A percentile compares a stretch with the other conserved stretches of the same genome.
Evolutionary conservation across 768 basidiomycete species (phyloP).

Genomic region (Amanita rimosa): DNA sequence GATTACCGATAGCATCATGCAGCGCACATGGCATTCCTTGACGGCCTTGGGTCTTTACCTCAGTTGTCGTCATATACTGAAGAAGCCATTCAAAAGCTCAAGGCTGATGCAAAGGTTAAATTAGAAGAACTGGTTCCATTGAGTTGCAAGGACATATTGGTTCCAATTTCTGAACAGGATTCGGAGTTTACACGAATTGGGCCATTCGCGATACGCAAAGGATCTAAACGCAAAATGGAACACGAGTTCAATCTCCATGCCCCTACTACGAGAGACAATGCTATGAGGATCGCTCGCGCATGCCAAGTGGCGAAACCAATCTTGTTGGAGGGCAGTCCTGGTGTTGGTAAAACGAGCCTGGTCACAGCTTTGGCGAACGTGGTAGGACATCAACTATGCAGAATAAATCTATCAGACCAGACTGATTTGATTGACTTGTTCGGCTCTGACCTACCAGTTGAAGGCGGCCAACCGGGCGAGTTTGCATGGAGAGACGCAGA

Average conservation of each 20-base stretch:
- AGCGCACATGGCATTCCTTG: conserved; percentile 85
- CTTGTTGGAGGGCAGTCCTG: conserved; percentile 93
- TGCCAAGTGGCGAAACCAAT: conserved; percentile 88
- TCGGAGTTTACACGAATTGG: conserved; percentile 47
- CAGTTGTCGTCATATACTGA: conserved; percentile 56
- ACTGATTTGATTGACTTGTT: conserved; percentile 95
- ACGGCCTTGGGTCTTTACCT: conserved; percentile 75
- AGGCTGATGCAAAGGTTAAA: conserved; percentile 40
- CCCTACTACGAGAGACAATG: conserved; percentile 83
- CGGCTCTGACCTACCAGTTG: conserved; percentile 91
- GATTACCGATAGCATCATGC: conserved; percentile 68
- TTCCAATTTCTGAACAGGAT: conserved; percentile 20
- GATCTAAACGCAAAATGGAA: conserved; percentile 24
- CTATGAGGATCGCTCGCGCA: conserved; percentile 79
- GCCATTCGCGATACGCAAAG: conserved; percentile 60
- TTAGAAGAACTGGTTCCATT: conserved; percentile 49
- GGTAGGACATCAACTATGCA: conserved; percentile 67
- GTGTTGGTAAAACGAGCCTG: conserved; percentile 95
- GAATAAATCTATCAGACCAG: conserved; percentile 97
- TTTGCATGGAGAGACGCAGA: conserved; percentile 98
- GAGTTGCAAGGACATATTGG: conserved; percentile 14
- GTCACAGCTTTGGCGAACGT: conserved; percentile 77
- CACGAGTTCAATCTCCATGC: conserved; percentile 71
- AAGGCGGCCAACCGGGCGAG: conserved; percentile 82
- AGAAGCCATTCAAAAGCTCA: conserved; percentile 49